phyloP scores from a whole-genome alignment of 1,139 yeast species.

The Zygoascus hellenicus region DNA sequence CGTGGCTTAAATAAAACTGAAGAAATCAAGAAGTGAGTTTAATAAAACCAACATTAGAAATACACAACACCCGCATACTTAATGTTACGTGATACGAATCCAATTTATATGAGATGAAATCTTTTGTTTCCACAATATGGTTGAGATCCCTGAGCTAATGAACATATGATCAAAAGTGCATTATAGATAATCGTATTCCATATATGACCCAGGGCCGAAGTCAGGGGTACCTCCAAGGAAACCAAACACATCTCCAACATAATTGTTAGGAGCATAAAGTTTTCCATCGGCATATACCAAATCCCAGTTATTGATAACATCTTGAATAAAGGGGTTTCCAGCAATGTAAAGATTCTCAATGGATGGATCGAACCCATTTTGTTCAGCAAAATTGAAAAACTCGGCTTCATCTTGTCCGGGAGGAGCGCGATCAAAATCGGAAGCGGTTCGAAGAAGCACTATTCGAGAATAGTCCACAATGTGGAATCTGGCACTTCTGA shows the following conservation, averaged over 20 bases:
- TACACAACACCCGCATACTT: too few species aligned
- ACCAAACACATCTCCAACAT: slow-evolving; percentile 55
- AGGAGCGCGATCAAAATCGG: slow-evolving; percentile 57
- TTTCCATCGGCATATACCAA: slow-evolving; percentile 38
- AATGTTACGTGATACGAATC: too few species aligned
- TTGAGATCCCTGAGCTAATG: too few species aligned
- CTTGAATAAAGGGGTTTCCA: slow-evolving; percentile 51
- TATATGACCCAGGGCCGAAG: slow-evolving; percentile 21
- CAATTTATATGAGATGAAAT: too few species aligned
- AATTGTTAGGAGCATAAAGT: slow-evolving; percentile 44
- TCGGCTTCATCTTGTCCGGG: slow-evolving; percentile 43
- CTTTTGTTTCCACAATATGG: too few species aligned
- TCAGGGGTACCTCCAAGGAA: slow-evolving; percentile 39
- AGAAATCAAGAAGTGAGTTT: too few species aligned
- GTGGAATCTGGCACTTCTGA: slow-evolving; percentile 51
- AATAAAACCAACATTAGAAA: too few species aligned
- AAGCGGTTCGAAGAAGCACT: slow-evolving; percentile 57
- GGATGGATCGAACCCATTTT: slow-evolving; percentile 51
- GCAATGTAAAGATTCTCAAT: slow-evolving; percentile 50
- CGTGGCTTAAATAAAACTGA: too few species aligned
- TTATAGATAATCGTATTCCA: slow-evolving; percentile 4
- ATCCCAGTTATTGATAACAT: slow-evolving; percentile 51
- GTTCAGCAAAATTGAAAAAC: slow-evolving; percentile 46
- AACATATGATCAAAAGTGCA: too few species aligned
- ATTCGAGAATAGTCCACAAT: slow-evolving; percentile 53